Base-by-base conservation (phyloP, 1,284 basidiomycete genomes). In the Trichosporon sp. region DNA sequence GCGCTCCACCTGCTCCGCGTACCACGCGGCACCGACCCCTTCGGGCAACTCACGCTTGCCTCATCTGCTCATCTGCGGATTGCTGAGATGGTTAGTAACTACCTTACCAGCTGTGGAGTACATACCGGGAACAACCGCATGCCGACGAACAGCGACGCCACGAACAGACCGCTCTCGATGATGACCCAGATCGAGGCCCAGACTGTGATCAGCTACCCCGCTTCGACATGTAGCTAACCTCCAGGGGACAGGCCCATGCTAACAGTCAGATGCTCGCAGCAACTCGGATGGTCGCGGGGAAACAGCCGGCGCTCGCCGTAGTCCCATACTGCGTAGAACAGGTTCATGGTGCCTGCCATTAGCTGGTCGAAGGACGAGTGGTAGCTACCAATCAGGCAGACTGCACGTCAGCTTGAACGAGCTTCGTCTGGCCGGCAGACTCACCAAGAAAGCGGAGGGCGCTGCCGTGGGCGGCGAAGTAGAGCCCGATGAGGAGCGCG, bases 291-390 rank as follows among this genome's bases (percentile, higher is more conserved):
- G 7, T 60, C 29, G 18, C 56, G 56, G 67, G 81, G 80, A 68
- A 82, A 83, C 53, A 84, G 69, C 1, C 75, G 64, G 60, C 83
- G 82, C 68, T 84, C 83, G 32, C 79, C 70, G 71, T 80, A 83
- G 70, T 84, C 82, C 81, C 82, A 83, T 8, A 83, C 78, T 1
- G 82, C 75, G 68, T 81, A 84, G 72, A 82, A 84, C 15, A 83
- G 77, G 72, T 82, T 75, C 76, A 82, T 77, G 23, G 80, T 72
- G 18, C 82, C 82, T 70, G 65, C 15, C 18, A 62, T 62, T 21
- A 53, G 64, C 13, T 31, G 3, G 35, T 13, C 0, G 35, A 27
- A n/a, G n/a, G 15, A 47, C 1, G 29, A 5, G 56, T n/a, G 18
- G 15, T 31, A 31, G 38, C 29, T 60, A 60, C 56, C 71, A 51